Evolutionary conservation across 2,329 filamentous ascomycete genomes (phyloP), one percentile per base, ranked within the genome.

Genomic region (Fusarium bactridioides): DNA sequence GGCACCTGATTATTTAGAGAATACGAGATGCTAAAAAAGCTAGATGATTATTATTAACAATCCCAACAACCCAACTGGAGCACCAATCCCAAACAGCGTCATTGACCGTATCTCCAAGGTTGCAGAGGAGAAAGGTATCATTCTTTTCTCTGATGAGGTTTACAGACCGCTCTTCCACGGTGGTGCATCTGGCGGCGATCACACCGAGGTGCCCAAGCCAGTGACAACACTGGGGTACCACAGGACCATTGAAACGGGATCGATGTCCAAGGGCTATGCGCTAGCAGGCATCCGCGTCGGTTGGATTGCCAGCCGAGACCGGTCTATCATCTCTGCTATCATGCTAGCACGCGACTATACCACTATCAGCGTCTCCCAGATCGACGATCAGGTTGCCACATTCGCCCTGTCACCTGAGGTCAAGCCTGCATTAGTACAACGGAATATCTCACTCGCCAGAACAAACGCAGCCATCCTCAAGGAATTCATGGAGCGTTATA

Each of bases 181-280:
- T 11, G 74, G 75, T 62, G 74, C 87, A 15, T 80, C 94, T 11
- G 59, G 86, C 1, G 13, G 25, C n/a, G 3, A 59, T 91, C 47
- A 63, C 2, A 54, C 55, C 10, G 66, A 74, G 87, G 88, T 88
- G 3, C 91, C 93, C 0, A 94, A 93, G 0, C 73, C 79, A 12
- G 85, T 91, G 11, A 84, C 95, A 1, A 89, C 92, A 0, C 84
- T 96, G 47, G 91, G 89, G 43, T 96, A 97, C 80, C 82, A 87
- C 4, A 91, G 90, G 57, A 87, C 89, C 21, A 85, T 97, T 33
- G 89, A 89, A 19, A 96, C 93, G 0, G 92, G 94, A 18, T 95
- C 93, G 19, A 89, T 97, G 85, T 95, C 93, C 27, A 97, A 97
- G 82, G 92, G 93, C 1, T 97, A 94, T 81, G 90, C 92, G 3